A percentile compares a stretch with the other conserved stretches of the same genome.
phyloP scores from a whole-genome alignment of 2,329 filamentous ascomycete genomes.

The Colletotrichum sansevieriae region DNA sequence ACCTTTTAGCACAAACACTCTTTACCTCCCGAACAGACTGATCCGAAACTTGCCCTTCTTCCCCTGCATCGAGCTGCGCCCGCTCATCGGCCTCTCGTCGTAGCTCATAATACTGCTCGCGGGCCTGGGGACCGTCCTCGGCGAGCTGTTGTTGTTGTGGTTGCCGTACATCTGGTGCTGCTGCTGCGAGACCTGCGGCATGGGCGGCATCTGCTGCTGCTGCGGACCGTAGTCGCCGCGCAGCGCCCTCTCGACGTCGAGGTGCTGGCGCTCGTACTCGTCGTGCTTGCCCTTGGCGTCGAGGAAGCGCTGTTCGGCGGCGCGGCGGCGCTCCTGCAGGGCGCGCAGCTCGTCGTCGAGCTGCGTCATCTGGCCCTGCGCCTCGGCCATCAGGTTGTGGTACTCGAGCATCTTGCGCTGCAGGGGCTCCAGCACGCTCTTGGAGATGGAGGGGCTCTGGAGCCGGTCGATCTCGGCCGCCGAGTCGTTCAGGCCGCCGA shows the following conservation, averaged over 20 bases:
- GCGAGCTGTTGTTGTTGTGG: slow-evolving; percentile 21
- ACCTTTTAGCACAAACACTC: too few species aligned
- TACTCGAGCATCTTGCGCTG: slow-evolving; percentile 61
- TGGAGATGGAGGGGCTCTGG: slow-evolving; percentile 58
- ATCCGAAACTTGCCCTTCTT: slow-evolving; percentile 41
- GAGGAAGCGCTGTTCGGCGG: slow-evolving; percentile 56
- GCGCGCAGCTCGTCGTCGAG: slow-evolving; percentile 59
- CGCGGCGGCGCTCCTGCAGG: slow-evolving; percentile 56
- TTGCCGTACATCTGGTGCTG: slow-evolving; percentile 32
- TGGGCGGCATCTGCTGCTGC: slow-evolving; percentile 16
- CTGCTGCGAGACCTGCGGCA: slow-evolving; percentile 20
- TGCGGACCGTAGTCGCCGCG: slow-evolving; percentile 51
- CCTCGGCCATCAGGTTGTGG: slow-evolving; percentile 55
- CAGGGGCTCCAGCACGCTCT: slow-evolving; percentile 59
- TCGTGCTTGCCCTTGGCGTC: slow-evolving; percentile 60
- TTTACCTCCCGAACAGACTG: slow-evolving; percentile 41
- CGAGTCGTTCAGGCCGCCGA: slow-evolving; percentile 28
- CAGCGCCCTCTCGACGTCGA: slow-evolving; percentile 57
- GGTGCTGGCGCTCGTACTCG: slow-evolving; percentile 57
- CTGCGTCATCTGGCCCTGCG: slow-evolving; percentile 56
- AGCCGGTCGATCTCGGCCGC: slow-evolving; percentile 54
- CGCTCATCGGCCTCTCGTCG: slow-evolving; percentile 39
- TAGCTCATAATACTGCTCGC: slow-evolving; percentile 41
- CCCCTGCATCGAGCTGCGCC: slow-evolving; percentile 27
- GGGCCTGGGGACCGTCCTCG: slow-evolving; percentile 25